Base-by-base conservation (phyloP, 371 early-diverging fungal genomes). In the Rhizomucor miehei region DNA sequence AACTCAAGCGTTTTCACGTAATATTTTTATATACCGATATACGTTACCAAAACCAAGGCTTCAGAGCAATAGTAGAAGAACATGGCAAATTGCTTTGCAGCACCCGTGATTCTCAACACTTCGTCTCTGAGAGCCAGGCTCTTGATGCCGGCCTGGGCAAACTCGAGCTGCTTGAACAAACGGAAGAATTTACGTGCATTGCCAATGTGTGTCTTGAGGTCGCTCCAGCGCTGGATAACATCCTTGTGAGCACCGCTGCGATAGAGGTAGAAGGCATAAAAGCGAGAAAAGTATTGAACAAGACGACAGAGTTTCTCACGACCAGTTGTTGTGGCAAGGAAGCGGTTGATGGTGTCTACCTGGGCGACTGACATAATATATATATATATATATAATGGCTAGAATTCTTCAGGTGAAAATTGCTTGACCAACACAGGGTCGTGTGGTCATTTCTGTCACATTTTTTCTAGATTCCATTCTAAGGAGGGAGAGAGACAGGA, bases 231-330 rank as follows among this genome's bases (percentile, higher is more conserved):
- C 39, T 67, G 73, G 29, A 86, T 58, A 1, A 62, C 67, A 16
- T 75, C 78, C 50, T 84, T 76, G 44, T 77, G 65, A 44, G 79
- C 73, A 39, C 82, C 87, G 29, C 56, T 68, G 51, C 77, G 65
- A 59, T 62, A 39, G 43, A 78, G 63, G 51, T 82, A 80, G 69
- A 77, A 85, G 44, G 74, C 81, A 51, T 82, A 82, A 44, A 78
- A 82, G 20, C 74, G 86, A 10, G 88, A 77, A 71, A 89, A 83
- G 74, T 90, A 90, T 64, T 92, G 92, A 0, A 89, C 77, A 13
- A 80, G 58, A 54, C 92, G 82, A 60, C 88, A 91, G 3, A 79
- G 58, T 65, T 92, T 92, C 69, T 92, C 92, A 54, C 92, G 88
- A 25, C 92, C 92, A 3, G 75, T 77, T 4, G 89, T 88, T 14